Conservation (phyloP, 371 early-diverging fungal genomes). For the Phascolomyces articulosus region DNA sequence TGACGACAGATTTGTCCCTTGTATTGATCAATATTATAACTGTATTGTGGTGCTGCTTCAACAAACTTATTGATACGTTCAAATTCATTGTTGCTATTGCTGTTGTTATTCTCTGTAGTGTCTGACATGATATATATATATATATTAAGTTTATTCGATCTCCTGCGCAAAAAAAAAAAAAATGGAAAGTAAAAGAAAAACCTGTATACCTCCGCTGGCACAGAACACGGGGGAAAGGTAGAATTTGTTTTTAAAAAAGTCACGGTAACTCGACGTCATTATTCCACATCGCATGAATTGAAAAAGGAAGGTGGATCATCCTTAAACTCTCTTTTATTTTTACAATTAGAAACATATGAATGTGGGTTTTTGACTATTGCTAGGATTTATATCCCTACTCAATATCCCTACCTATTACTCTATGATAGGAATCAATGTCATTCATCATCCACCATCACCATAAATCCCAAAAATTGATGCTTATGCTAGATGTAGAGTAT, state of each 20-base stretch:
- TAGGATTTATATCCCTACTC: too few species aligned
- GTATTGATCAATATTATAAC: conserved; percentile 54
- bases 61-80: conserved; percentile 46
- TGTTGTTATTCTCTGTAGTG: too few species aligned
- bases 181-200: conserved; percentile 4
- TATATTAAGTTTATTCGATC: conserved; percentile 1
- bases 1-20: conserved; percentile 42
- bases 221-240: background rate
- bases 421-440: too few species aligned
- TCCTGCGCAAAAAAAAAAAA: background rate
- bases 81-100: conserved; percentile 23
- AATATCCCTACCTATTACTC: too few species aligned
- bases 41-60: conserved; percentile 33
- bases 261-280: conserved; percentile 3
- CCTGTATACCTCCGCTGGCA: conserved; percentile 4
- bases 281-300: conserved; percentile 1
- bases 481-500: too few species aligned
- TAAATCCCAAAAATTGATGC: too few species aligned
- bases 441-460: too few species aligned
- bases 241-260: background rate
- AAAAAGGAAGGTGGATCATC: background rate
- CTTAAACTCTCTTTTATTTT: background rate
- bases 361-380: too few species aligned
- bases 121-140: conserved; percentile 7
- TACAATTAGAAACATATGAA: too few species aligned